phyloP scores from a whole-genome alignment of 2,329 filamentous ascomycete genomes.

The Fusarium austroafricanum region DNA sequence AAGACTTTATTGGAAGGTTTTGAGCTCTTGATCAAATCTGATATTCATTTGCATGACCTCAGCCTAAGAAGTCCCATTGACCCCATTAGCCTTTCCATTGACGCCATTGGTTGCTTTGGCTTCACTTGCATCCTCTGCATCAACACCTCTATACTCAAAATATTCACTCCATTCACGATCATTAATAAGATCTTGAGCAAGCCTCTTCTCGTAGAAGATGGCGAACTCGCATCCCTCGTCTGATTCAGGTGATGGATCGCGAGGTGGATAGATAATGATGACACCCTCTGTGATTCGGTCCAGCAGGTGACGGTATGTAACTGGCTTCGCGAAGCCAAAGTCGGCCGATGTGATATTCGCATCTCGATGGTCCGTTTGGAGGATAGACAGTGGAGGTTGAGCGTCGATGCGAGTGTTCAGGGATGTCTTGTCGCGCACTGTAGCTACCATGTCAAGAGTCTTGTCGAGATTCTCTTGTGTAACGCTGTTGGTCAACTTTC shows the following conservation, averaged over 20 bases:
- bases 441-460: constrained; percentile 48
- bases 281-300: constrained; percentile 48
- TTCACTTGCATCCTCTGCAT: constrained; percentile 30
- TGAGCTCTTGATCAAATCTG: not conserved
- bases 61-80: not conserved
- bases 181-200: constrained; percentile 48
- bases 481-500: constrained; percentile 51
- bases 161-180: constrained; percentile 52
- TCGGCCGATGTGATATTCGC: constrained; percentile 45
- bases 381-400: constrained; percentile 51
- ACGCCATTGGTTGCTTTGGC: not conserved
- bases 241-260: constrained; percentile 34
- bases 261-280: constrained; percentile 49
- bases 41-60: not conserved
- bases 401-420: constrained; percentile 51
- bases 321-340: constrained; percentile 54
- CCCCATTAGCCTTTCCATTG: not conserved
- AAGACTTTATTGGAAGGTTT: constrained; percentile 29
- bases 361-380: constrained; percentile 53
- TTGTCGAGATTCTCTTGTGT: constrained; percentile 49
- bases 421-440: constrained; percentile 52
- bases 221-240: constrained; percentile 54
- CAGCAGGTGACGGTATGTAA: constrained; percentile 49
- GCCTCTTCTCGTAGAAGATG: constrained; percentile 51
- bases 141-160: constrained; percentile 54